Conservation (phyloP, 1,139 yeast species). For the Geotrichum fermentans region DNA sequence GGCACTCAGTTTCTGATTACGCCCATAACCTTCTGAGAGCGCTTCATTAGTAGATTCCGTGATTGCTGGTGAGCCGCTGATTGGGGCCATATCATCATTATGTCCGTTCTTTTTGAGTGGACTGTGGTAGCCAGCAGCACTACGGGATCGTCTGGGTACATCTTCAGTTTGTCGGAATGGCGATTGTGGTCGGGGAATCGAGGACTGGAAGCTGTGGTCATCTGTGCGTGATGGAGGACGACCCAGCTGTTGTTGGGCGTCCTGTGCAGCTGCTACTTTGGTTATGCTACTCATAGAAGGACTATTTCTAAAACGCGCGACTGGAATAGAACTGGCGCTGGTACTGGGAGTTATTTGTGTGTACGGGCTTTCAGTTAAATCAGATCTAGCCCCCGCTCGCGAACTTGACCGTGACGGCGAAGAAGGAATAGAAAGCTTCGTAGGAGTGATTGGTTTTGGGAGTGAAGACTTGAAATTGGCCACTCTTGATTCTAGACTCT, state of each 20-base stretch:
- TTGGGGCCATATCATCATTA: not conserved
- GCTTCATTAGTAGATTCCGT: not conserved
- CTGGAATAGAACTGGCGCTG: slow-evolving; percentile 14
- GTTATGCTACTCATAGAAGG: slow-evolving; percentile 11
- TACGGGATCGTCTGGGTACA: slow-evolving; percentile 8
- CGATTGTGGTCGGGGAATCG: not conserved
- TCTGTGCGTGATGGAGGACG: not conserved
- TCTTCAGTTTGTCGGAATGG: not conserved
- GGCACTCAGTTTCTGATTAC: slow-evolving; percentile 5
- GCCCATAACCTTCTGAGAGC: not conserved
- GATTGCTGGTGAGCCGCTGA: not conserved
- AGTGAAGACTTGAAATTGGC: slow-evolving; percentile 34
- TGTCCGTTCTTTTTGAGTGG: slow-evolving; percentile 1
- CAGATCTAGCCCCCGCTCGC: not conserved
- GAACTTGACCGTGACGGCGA: slow-evolving; percentile 10
- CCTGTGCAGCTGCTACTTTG: slow-evolving; percentile 1
- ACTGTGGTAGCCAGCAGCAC: slow-evolving; percentile 12
- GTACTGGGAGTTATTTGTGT: not conserved
- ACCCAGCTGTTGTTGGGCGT: too few species aligned
- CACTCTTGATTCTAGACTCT: slow-evolving; percentile 32
- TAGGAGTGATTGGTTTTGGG: slow-evolving; percentile 26
- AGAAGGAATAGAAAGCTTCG: slow-evolving; percentile 2
- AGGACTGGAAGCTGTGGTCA: not conserved
- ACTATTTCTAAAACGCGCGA: slow-evolving; percentile 14
- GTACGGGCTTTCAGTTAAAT: not conserved